A percentile compares a stretch with the other conserved stretches of the same genome.
Conservation (phyloP, 192 early-diverging fungal species). For the Jimgerdemannia lactiflua region DNA sequence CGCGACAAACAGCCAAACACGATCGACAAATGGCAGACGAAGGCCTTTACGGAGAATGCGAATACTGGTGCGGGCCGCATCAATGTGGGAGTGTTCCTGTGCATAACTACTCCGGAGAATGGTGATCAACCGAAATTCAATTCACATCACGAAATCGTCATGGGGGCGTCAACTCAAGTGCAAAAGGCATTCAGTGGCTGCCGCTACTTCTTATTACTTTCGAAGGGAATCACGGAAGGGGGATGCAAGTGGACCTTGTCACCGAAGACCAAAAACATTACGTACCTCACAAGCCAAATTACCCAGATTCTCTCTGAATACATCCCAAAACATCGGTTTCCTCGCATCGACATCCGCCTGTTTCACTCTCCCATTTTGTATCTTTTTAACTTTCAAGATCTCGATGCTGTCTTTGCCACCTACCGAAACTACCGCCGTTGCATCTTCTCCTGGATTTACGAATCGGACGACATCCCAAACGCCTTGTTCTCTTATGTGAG, state of each 20-base stretch:
- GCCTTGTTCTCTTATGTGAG: not conserved
- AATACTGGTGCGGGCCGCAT: too few species aligned
- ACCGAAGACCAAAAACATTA: not conserved
- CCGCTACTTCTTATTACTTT: not conserved
- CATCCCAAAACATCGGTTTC: not conserved
- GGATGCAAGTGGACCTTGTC: not conserved
- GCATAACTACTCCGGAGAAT: not conserved
- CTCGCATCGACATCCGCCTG: not conserved
- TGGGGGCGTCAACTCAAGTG: not conserved
- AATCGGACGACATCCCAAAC: not conserved
- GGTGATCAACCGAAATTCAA: not conserved
- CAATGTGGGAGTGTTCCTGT: not conserved
- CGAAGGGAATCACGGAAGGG: not conserved
- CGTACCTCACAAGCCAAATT: not conserved
- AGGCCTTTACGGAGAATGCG: not conserved
- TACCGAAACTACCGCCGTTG: not conserved
- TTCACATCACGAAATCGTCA: not conserved
- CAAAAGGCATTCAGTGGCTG: not conserved
- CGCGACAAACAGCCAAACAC: not conserved
- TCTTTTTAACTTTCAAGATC: not conserved
- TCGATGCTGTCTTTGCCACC: not conserved
- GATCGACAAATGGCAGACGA: not conserved
- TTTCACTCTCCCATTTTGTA: not conserved
- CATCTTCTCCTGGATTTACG: not conserved
- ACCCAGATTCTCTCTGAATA: not conserved